These are phyloP conservation scores for Talaromyces nanjingensis DNA, from an alignment of 495 filamentous ascomycete species.

Conservation along the genomic window DNA sequence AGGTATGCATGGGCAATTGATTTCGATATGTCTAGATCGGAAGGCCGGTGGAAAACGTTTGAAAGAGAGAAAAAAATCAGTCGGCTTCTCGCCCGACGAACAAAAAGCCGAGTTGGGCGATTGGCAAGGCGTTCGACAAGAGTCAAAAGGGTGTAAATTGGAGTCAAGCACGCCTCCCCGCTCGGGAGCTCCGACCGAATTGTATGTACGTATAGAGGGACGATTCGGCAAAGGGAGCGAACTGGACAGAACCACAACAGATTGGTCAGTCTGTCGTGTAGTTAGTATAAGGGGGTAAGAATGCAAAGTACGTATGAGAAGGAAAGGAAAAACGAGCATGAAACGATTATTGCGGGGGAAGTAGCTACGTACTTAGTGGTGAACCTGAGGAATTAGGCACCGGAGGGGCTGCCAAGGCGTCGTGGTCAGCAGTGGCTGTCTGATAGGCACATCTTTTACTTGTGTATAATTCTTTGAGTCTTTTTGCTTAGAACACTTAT, in stretches of 20 bases:
- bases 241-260: not conserved
- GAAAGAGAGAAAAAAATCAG: not conserved
- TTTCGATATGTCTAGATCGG: not conserved
- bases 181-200: constrained; percentile 3
- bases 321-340: not conserved
- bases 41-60: not conserved
- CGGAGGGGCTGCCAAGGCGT: not conserved
- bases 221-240: not conserved
- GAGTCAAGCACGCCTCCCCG: not conserved
- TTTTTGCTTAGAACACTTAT: no score
- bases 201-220: not conserved
- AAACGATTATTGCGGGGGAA: not conserved
- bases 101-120: not conserved
- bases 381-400: constrained; percentile 5
- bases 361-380: not conserved
- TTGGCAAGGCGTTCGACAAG: not conserved
- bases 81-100: not conserved
- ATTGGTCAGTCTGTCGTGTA: not conserved
- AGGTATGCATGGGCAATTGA: constrained; percentile 7
- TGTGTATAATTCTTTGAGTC: not conserved
- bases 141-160: not conserved
- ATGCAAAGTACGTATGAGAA: not conserved
- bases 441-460: not conserved
- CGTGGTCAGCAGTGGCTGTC: not conserved
- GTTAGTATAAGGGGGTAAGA: not conserved